Evolutionary conservation across 768 basidiomycete species (phyloP), one percentile per base, ranked within the genome.

Genomic region (Podaxis mareebaensis): DNA sequence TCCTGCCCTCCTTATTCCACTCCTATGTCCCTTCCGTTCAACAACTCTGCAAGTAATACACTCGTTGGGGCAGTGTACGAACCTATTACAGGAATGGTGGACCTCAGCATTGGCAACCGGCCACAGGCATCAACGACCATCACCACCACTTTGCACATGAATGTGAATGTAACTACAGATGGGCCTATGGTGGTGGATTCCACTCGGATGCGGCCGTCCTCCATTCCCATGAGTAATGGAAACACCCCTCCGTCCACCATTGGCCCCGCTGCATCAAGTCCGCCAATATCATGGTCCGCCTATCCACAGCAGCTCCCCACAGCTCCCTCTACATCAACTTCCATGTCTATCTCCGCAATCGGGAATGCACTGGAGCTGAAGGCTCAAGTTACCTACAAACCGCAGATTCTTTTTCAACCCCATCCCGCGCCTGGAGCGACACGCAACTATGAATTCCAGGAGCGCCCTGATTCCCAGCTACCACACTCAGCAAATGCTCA

Each of bases 211-310:
- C 54, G 22, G 22, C 39, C 65, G 33, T 69, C 73, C 73, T 78
- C 77, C 75, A 77, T 78, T 76, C 76, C 76, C 75, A 77, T 77
- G 76, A 66, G 74, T 77, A 76, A 72, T 39, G 44, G 57, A 48
- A 28, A 20, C 30, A 17, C 56, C 13, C 39, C 44, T 49, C 30
- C 53, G 7, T n/a, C 53, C 22, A 8, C 36, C n/a, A 22, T 51
- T 28, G 26, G 10, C 15, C 33, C 38, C 33, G 7, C 5, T 24
- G 8, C 7, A 55, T 7, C 53, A 8, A 6, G 38, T 3, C n/a
- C 33, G 8, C 39, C 54, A 39, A 7, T 5, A 12, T 20, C 54
- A 26, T 39, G 54, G 54, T 20, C 49, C 11, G 7, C 49, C 7
- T 28, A 39, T 40, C 38, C 36, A 17, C 53, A 38, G 15, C 53